A percentile compares a stretch with the other conserved stretches of the same genome.
phyloP scores from a whole-genome alignment of 1,284 basidiomycete genomes.

The Tetrapyrgos nigripes region DNA sequence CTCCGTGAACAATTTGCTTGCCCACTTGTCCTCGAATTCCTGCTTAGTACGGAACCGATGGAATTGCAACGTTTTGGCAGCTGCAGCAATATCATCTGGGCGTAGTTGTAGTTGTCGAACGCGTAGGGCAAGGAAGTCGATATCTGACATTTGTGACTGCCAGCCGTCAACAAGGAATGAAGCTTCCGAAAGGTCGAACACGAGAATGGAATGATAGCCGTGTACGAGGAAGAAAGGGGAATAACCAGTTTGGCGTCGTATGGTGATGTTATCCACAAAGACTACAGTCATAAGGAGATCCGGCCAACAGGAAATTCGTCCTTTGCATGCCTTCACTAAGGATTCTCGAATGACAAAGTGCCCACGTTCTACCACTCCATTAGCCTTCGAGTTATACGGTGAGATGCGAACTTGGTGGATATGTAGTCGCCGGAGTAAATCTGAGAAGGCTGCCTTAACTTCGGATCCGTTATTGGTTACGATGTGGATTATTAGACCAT shows the following conservation, averaged over 20 bases:
- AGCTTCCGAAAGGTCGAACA: constrained; percentile 31
- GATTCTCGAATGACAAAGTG: constrained; percentile 32
- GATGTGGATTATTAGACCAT: constrained; percentile 43
- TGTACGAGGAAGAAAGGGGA: constrained; percentile 32
- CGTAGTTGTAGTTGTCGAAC: no score
- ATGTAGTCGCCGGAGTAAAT: constrained; percentile 19
- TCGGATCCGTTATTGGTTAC: constrained; percentile 12
- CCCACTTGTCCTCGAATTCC: no score
- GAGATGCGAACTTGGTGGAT: constrained; percentile 27
- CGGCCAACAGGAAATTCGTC: constrained; percentile 13
- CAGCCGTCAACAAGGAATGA: background rate
- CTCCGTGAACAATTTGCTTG: no score
- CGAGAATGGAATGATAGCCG: constrained; percentile 27
- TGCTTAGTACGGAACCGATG: no score
- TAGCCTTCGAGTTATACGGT: constrained; percentile 32
- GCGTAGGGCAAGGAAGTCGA: constrained; percentile 10
- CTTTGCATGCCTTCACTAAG: constrained; percentile 23
- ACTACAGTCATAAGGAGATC: constrained; percentile 5
- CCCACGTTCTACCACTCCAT: constrained; percentile 30
- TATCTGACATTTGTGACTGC: constrained; percentile 8
- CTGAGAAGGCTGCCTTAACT: constrained; percentile 26
- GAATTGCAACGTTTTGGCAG: no score
- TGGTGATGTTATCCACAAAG: constrained; percentile 32
- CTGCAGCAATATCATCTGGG: no score
- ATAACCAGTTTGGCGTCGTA: constrained; percentile 25